Base-by-base conservation (phyloP, 2,329 filamentous ascomycete genomes). In the Ophiostoma sp. region DNA sequence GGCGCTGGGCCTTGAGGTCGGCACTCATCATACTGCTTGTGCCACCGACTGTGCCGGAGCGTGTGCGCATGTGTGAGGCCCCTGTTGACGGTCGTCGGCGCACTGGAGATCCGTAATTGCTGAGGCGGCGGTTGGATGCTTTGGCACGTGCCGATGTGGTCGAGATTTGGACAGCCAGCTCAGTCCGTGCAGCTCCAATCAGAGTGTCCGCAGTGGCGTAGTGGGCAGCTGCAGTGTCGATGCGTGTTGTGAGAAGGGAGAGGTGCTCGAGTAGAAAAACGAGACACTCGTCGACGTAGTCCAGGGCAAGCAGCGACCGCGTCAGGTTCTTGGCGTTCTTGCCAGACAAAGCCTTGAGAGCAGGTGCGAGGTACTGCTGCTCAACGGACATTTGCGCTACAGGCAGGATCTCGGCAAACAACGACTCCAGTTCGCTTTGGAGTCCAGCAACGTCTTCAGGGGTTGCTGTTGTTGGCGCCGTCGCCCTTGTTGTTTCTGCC, bases 311-410 rank as follows among this genome's bases (percentile, higher is more conserved):
- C 0, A 83, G 81, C 0, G 87, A 85, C 45, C 84, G 83, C 11
- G 80, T 80, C n/a, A 85, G 76, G 28, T 81, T 83, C 50, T 84
- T 82, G 0, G 83, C 82, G 69, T 83, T 84, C 72, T 81, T 84
- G 2, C 82, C 80, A 7, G 84, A 80, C 4, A 86, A 79, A 0
- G 83, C 81, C 72, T 82, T 81, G 6, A 88, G 81, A 0, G 91
- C 88, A 0, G 91, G 91, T 74, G 89, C 86, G 5, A 91, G 83
- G 76, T 90, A 87, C 78, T 92, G 89, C 77, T 91, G 88, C 76
- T 93, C 90, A 0, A 90, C 85, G 0, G 91, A 89, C 88, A 93
- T 93, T 75, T 92, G 88, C 7, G 90, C 88, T 1, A 93, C 89
- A 0, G 91, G 88, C 0, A 91, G 82, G 55, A 93, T 90, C 78